Percentiles rank a stretch among this genome's conserved stretches.
Evolutionary conservation across 106 monocot species (phyloP).

Genomic region (Gastrodia elata): DNA sequence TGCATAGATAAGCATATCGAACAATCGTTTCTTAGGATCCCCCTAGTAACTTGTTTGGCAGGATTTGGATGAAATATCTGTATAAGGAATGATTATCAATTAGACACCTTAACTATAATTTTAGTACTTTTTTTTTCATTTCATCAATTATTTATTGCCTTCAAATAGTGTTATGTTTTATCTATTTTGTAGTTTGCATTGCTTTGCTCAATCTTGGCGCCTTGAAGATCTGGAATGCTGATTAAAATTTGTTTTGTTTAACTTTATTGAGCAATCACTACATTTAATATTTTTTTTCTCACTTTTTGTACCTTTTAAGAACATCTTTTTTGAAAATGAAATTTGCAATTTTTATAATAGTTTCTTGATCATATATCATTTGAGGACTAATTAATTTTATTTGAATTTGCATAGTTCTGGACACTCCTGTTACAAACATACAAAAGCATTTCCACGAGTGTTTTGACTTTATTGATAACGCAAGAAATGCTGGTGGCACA

Average conservation of each 20-base stretch:
- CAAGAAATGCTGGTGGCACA: constrained; percentile 45
- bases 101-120: too few species aligned
- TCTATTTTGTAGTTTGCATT: not conserved
- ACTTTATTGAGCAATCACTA: not conserved
- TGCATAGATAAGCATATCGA: too few species aligned
- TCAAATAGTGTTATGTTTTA: not conserved
- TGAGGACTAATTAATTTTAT: not conserved
- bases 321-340: not conserved
- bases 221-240: not conserved
- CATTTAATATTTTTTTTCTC: not conserved
- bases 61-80: too few species aligned
- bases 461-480: constrained; percentile 75
- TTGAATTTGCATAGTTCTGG: constrained; percentile 46
- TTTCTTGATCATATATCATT: not conserved
- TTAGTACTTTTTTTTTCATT: not conserved
- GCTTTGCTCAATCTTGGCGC: not conserved
- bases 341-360: not conserved
- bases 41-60: too few species aligned
- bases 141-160: not conserved
- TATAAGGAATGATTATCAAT: too few species aligned
- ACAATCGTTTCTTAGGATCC: too few species aligned
- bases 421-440: constrained; percentile 48
- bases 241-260: not conserved
- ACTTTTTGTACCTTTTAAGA: not conserved
- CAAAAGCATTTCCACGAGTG: constrained; percentile 67